Percentiles rank a stretch among this genome's conserved stretches.
Conservation (phyloP, 2,329 filamentous ascomycete species). For the Alternaria ventricosa region DNA sequence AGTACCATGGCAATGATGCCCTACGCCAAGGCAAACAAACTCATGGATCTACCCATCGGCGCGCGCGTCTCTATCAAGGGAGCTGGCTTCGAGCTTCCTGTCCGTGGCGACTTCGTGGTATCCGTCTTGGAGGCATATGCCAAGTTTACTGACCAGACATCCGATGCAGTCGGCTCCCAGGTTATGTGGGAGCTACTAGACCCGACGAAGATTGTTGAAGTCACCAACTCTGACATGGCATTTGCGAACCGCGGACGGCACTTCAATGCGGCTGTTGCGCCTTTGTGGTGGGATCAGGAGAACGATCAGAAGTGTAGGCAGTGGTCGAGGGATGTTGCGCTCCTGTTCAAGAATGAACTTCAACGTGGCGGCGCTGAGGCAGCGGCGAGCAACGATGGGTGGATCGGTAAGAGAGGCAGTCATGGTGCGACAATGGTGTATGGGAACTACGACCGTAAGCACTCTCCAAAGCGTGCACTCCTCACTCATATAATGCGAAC, state of each 20-base stretch:
- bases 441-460: constrained; percentile 16
- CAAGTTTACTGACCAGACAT: constrained; percentile 4
- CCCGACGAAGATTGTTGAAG: constrained; percentile 6
- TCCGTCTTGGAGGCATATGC: background rate
- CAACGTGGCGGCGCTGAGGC: constrained; percentile 6
- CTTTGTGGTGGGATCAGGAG: constrained; percentile 4
- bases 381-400: constrained; percentile 2
- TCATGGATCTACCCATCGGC: constrained; percentile 3
- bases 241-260: constrained; percentile 14
- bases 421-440: constrained; percentile 14
- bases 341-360: constrained; percentile 6
- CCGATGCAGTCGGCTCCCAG: constrained; percentile 2
- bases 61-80: constrained; percentile 8
- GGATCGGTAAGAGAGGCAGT: constrained; percentile 10
- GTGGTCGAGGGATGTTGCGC: constrained; percentile 12
- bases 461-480: no score
- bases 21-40: constrained; percentile 7
- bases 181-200: constrained; percentile 14
- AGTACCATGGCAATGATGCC: constrained; percentile 11
- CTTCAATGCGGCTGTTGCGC: constrained; percentile 7
- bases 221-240: constrained; percentile 7
- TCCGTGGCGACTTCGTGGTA: constrained; percentile 6
- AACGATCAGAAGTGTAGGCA: constrained; percentile 9
- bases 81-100: constrained; percentile 8
- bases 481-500: background rate